Base-by-base conservation (phyloP, 805 yeast species). In the Debaryomyces maramus region DNA sequence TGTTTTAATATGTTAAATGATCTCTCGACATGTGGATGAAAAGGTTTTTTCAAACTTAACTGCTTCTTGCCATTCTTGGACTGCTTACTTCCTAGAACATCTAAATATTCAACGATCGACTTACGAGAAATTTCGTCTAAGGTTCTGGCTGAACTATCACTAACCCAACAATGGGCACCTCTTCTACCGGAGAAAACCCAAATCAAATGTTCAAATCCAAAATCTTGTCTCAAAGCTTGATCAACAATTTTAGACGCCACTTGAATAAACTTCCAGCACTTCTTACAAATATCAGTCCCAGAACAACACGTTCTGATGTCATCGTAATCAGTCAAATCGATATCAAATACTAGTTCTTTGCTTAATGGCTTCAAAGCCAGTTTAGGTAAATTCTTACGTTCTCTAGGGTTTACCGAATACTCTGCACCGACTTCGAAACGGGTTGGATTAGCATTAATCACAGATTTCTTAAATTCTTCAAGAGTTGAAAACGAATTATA, bases 121-220 rank as follows among this genome's bases (percentile, higher is more conserved):
- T 84, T 73, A 53, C 99, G 77, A 44, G 80, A 78, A 4, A 69
- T 53, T 59, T 93, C 98, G 46, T 79, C 85, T 45, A 93, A 62
- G 1, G 60, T 53, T 41, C 97, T 69, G 1, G 97, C 97, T 34
- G 90, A 69, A 40, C 75, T 64, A 58, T 93, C 99, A 62, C 96
- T 86, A 17, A 93, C 75, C 99, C 99, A 93, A 55, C 98, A 95
- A 72, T 93, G 99, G 11, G 95, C 96, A 62, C 99, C 99, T 77
- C 99, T 86, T 72, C 99, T 85, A 34, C 99, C 99, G 0, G 97
- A 88, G 57, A 88, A 93, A 4, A 91, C 96, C 98, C 98, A 93
- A 36, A 93, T 71, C 56, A 88, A 70, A 61, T 88, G 83, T 44
- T 80, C 67, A 60, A 87, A 90, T 1, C 97, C 98, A 63, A 93